These are phyloP conservation scores for Sclerotinia trifoliorum DNA, from an alignment of 2,329 filamentous ascomycete genomes.

Conservation along the genomic window DNA sequence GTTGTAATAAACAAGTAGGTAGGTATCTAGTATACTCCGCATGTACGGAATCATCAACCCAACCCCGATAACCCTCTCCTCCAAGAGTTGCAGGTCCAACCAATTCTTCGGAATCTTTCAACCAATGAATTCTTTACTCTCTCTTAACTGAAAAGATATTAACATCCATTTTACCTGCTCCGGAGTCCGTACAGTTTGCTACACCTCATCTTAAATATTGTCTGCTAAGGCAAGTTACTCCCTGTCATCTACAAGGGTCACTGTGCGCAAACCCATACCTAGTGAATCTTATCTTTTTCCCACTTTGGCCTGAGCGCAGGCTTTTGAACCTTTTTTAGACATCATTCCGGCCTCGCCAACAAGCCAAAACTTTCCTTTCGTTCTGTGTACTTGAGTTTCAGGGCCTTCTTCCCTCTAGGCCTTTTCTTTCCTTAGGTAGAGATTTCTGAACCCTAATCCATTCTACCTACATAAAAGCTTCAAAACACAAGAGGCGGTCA, in stretches of 20 bases:
- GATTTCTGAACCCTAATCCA: not conserved
- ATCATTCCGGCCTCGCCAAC: constrained; percentile 1
- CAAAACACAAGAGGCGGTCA: constrained; percentile 2
- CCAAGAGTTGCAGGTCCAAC: not conserved
- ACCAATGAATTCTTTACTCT: not conserved
- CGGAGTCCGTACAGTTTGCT: not conserved
- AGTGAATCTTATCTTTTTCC: constrained; percentile 10
- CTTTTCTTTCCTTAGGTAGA: not conserved
- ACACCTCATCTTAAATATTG: constrained; percentile 15
- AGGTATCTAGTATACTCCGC: not conserved
- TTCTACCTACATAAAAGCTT: not conserved
- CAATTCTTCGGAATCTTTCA: constrained; percentile 1
- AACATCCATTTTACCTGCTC: not conserved
- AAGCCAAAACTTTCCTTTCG: not conserved
- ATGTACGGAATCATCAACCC: not conserved
- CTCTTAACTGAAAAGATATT: not conserved
- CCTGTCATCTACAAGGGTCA: not conserved
- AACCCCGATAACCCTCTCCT: too few relatives aligned
- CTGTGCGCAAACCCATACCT: not conserved
- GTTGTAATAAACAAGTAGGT: not conserved
- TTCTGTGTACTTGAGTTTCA: not conserved
- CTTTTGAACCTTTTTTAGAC: not conserved
- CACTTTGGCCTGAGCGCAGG: constrained; percentile 5
- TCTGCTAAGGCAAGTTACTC: not conserved
- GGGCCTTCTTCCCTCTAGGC: not conserved